These are phyloP conservation scores for Glomus cerebriforme DNA, from an alignment of 192 early-diverging fungal species.

Conservation along the genomic window DNA sequence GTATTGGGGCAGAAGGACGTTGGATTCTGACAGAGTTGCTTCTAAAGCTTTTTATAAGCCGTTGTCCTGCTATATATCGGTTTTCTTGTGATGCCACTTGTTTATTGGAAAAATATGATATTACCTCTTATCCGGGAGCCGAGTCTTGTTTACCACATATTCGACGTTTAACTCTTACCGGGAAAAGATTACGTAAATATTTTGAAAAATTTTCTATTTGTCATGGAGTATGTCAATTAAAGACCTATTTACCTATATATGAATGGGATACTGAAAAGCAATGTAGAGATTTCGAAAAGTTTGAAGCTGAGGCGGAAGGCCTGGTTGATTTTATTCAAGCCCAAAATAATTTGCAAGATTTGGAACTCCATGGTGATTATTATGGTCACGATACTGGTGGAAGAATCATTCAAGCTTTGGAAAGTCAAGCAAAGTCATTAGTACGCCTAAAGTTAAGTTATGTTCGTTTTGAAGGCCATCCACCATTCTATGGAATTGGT, in stretches of 20 bases:
- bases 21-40: constrained; percentile 7
- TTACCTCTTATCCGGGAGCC: constrained; percentile 1
- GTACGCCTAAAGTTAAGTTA: constrained; percentile 8
- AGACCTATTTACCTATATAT: constrained; percentile 14
- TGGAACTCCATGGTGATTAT: constrained; percentile 17
- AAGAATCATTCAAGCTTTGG: background rate
- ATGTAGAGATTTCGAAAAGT: constrained; percentile 15
- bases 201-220: constrained; percentile 13
- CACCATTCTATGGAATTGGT: constrained; percentile 14
- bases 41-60: constrained; percentile 11
- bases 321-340: constrained; percentile 12
- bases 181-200: constrained; percentile 21
- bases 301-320: constrained; percentile 7
- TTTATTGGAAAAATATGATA: background rate
- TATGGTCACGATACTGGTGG: constrained; percentile 17
- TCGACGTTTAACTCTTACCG: constrained; percentile 6
- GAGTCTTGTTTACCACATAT: constrained; percentile 9
- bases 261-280: constrained; percentile 19
- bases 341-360: constrained; percentile 17
- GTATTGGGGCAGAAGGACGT: constrained; percentile 8
- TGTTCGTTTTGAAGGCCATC: constrained; percentile 14
- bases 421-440: constrained; percentile 16
- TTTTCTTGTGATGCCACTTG: constrained; percentile 21
- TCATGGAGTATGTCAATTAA: constrained; percentile 6
- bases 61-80: constrained; percentile 3